Base-by-base conservation (phyloP, 2,329 filamentous ascomycete genomes). In the Chrysoporthe puriensis region DNA sequence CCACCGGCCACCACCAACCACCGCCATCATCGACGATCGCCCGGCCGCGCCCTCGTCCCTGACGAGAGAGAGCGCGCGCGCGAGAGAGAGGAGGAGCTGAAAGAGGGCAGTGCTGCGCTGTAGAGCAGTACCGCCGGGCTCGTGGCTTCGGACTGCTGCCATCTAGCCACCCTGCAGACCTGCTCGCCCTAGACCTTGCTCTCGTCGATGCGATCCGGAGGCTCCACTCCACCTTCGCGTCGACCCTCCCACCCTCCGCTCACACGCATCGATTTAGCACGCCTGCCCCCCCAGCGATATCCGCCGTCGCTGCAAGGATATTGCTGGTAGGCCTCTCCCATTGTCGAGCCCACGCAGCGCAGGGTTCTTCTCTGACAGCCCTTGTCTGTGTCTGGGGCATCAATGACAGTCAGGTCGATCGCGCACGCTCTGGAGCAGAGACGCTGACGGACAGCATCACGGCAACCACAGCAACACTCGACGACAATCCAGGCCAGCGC, bases 201-300 rank as follows among this genome's bases (percentile, higher is more conserved):
- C 36, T 32, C 62, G 50, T 68, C 66, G 63, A 66, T 64, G 66
- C 66, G 66, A 66, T 65, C 63, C 66, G 66, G 54, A 59, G 43
- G 63, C 62, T 65, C 66, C 66, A 68, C 66, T 63, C 66, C 62
- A 59, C 66, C 68, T 67, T 69, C 62, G n/a, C 57, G 18, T 60
- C 57, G 40, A 34, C 26, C 62, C 58, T 44, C 66, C 66, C 63
- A 63, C 66, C 58, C 54, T 68, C 66, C 63, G 66, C 66, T 68
- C 59, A 68, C 66, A 68, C 66, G 66, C 63, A 59, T 66, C 66
- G 62, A 32, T 57, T 68, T 68, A 59, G 46, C 66, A 65, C 62
- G 63, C 52, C 48, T 56, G 59, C 64, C 36, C 62, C 62, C 18
- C 48, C 56, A 44, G 18, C 50, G 48, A 48, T 43, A 57, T 66